These are phyloP conservation scores for Hypoxylon rubiginosum DNA, from an alignment of 2,329 filamentous ascomycete species.

Conservation along the genomic window DNA sequence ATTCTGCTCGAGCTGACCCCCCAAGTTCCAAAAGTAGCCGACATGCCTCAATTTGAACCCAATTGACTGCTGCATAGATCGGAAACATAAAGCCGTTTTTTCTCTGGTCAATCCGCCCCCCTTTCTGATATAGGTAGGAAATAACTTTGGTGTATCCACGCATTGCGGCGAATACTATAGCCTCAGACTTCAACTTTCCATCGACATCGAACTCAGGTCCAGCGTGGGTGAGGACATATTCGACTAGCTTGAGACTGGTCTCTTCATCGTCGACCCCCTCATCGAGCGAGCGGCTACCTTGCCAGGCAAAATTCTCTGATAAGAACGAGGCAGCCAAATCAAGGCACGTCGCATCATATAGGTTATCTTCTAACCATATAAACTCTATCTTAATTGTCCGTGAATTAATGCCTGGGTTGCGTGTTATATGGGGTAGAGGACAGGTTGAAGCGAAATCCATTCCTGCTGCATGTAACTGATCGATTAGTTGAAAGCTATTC, in stretches of 20 bases:
- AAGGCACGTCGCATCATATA: constrained; percentile 1
- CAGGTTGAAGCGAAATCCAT: neutral
- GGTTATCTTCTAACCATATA: neutral
- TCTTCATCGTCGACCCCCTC: neutral
- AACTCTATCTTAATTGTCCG: too few relatives aligned
- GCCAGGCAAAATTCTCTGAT: neutral
- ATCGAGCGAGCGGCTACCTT: neutral
- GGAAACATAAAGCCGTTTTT: constrained; percentile 3
- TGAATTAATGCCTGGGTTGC: too few relatives aligned
- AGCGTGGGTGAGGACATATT: neutral
- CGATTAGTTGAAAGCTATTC: constrained; percentile 4
- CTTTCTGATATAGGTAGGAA: constrained; percentile 6
- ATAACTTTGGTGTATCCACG: constrained; percentile 13
- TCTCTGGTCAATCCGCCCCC: neutral
- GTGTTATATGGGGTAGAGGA: neutral
- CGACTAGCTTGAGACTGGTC: constrained; percentile 5
- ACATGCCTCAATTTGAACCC: constrained; percentile 3
- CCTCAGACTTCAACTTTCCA: constrained; percentile 11
- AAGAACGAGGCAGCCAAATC: constrained; percentile 6
- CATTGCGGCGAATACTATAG: constrained; percentile 10
- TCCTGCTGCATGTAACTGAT: neutral
- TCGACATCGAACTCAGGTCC: constrained; percentile 12
- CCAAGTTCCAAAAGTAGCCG: constrained; percentile 16
- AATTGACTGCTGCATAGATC: constrained; percentile 5
- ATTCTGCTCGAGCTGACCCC: constrained; percentile 8